Base-by-base conservation (phyloP, 257 asterid genomes). In the Plantago major region DNA sequence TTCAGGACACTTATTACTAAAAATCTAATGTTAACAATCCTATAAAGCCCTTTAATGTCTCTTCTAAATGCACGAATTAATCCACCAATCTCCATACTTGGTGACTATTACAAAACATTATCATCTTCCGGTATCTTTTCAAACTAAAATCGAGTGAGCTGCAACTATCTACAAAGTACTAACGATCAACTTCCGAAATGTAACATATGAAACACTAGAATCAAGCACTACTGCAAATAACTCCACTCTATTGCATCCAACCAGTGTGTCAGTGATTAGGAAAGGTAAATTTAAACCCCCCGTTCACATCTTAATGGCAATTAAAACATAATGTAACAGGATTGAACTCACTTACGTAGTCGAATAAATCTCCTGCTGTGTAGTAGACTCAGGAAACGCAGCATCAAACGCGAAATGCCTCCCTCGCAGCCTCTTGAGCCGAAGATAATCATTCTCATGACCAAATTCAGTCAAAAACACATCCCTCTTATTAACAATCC, bases 401-500 rank as follows among this genome's bases (percentile, higher is more conserved):
- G 87, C 72, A 80, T 83, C 90, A 51, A 83, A 83, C 12, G 83
- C 73, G 71, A 83, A 83, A 74, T 83, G 90, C 9, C 85, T 63
- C 3, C 87, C 90, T 15, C 87, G 69, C 30, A 83, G 75, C 76
- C 85, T 80, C 74, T 80, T 80, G 15, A 83, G 63, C 85, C 87
- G 71, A 22, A 83, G 83, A 64, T 80, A 78, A 43, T 81, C 87
- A 60, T 81, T 80, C 68, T 81, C 90, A 30, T 56, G 74, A 0
- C 78, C 74, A 10, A 78, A 76, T 60, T 83, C 85, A 0, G 90
- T 78, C 56, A 83, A 61, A 63, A 71, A 83, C 64, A 83, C 76
- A 74, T 81, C 87, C 60, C 84, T 74, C 10, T 72, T 75, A 58
- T 81, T 79, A 70, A 78, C 84, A 68, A 78, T 78, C 65, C 67